Conservation (phyloP, 164 flowering plant genomes). For the Amborella trichopoda region DNA sequence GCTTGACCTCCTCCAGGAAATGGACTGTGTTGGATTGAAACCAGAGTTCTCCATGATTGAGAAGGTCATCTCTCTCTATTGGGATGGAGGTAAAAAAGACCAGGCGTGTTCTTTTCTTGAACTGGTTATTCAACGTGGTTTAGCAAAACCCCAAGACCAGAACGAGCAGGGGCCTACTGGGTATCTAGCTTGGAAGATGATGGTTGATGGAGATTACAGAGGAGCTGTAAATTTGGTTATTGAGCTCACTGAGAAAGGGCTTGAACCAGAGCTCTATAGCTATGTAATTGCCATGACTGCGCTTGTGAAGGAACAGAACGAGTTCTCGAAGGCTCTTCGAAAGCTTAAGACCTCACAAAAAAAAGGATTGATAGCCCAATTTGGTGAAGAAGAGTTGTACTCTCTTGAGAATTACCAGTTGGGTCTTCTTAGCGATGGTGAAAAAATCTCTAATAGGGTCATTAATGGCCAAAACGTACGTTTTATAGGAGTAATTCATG, state of each 20-base stretch:
- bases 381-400: slow-evolving; percentile 32
- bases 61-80: slow-evolving; percentile 78
- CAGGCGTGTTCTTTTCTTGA: slow-evolving; percentile 54
- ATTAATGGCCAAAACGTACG: slow-evolving; percentile 43
- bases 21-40: slow-evolving; percentile 89
- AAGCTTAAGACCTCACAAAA: slow-evolving; percentile 49
- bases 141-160: no score
- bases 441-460: slow-evolving; percentile 54
- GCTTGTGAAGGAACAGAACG: slow-evolving; percentile 85
- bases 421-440: slow-evolving; percentile 57
- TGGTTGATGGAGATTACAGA: slow-evolving; percentile 68
- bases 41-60: slow-evolving; percentile 85
- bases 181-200: slow-evolving; percentile 95
- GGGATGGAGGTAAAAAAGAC: slow-evolving; percentile 66
- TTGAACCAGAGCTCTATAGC: slow-evolving; percentile 80
- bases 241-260: slow-evolving; percentile 49
- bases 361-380: slow-evolving; percentile 47
- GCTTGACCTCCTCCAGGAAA: slow-evolving; percentile 73
- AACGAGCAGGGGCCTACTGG: slow-evolving; percentile 58
- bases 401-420: slow-evolving; percentile 64
- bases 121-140: slow-evolving; percentile 52
- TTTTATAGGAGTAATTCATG: slow-evolving; percentile 46
- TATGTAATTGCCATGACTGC: slow-evolving; percentile 93
- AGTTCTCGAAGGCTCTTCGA: slow-evolving; percentile 63
- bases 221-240: slow-evolving; percentile 62